A percentile compares a stretch with the other conserved stretches of the same genome.
phyloP scores from a whole-genome alignment of 768 basidiomycete genomes.

The Peribolospora baueri region DNA sequence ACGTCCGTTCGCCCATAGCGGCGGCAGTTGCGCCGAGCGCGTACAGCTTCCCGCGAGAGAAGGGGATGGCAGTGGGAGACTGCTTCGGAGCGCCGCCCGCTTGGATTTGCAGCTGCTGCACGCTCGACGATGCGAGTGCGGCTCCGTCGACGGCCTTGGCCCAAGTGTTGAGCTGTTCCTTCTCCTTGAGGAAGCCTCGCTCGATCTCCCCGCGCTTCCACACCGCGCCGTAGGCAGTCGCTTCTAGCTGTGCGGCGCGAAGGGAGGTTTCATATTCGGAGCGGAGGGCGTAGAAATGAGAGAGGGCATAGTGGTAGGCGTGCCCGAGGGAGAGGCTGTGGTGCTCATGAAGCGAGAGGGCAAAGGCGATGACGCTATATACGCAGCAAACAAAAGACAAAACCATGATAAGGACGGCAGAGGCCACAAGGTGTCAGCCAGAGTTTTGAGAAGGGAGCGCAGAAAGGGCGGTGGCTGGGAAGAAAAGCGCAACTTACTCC shows the following conservation, averaged over 20 bases:
- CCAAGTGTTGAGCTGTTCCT: slow-evolving; percentile 33
- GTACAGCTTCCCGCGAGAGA: no score
- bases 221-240: slow-evolving; percentile 42
- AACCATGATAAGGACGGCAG: not conserved
- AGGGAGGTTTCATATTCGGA: slow-evolving; percentile 59
- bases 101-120: not conserved
- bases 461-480: not conserved
- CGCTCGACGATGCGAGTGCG: not conserved
- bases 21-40: no score
- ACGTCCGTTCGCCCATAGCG: no score
- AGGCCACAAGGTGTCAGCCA: not conserved
- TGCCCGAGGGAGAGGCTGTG: slow-evolving; percentile 41
- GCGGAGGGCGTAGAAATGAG: slow-evolving; percentile 69
- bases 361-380: slow-evolving; percentile 48
- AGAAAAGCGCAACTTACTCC: slow-evolving; percentile 37
- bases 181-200: slow-evolving; percentile 36
- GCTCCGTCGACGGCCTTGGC: slow-evolving; percentile 12
- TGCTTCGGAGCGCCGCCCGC: not conserved
- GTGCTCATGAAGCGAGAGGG: slow-evolving; percentile 46
- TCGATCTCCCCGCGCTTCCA: slow-evolving; percentile 40
- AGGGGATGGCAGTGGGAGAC: no score
- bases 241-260: slow-evolving; percentile 53
- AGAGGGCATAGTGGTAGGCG: slow-evolving; percentile 55
- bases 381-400: not conserved
- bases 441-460: not conserved